Percentiles rank a stretch among this genome's conserved stretches.
These are phyloP conservation scores for Tulasnella sp. DNA, from an alignment of 768 basidiomycete species.

Conservation along the genomic window DNA sequence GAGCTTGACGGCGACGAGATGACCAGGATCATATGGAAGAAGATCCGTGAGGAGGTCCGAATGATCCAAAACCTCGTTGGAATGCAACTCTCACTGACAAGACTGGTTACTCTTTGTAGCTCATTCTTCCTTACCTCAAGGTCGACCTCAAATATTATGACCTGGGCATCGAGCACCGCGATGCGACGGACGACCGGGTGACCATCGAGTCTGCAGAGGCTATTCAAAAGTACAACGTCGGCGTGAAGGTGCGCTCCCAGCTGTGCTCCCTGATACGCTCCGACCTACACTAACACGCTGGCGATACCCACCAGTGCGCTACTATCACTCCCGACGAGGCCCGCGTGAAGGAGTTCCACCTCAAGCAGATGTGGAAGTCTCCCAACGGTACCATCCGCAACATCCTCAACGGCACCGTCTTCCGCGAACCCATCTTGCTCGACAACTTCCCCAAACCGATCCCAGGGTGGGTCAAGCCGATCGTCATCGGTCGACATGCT, in stretches of 20 bases:
- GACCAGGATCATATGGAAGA: slow-evolving; percentile 99
- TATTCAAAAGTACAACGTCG: slow-evolving; percentile 88
- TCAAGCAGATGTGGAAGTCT: slow-evolving; percentile 98
- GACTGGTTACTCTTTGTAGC: slow-evolving; percentile 37
- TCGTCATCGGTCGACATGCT: slow-evolving; percentile 93
- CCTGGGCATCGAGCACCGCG: slow-evolving; percentile 89
- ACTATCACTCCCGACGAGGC: slow-evolving; percentile 98
- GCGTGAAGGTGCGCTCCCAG: slow-evolving; percentile 59
- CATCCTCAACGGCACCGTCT: slow-evolving; percentile 95
- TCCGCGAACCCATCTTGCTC: slow-evolving; percentile 96
- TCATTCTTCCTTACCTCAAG: slow-evolving; percentile 91
- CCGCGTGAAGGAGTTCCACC: slow-evolving; percentile 90
- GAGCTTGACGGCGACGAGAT: slow-evolving; percentile 98
- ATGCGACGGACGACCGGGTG: slow-evolving; percentile 87
- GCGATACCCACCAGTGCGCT: slow-evolving; percentile 49
- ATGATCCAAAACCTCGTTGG: background rate
- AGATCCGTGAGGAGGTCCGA: slow-evolving; percentile 85
- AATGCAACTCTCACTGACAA: background rate
- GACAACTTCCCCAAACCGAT: slow-evolving; percentile 83
- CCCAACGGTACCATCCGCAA: slow-evolving; percentile 98
- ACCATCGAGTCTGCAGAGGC: slow-evolving; percentile 92
- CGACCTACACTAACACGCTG: background rate
- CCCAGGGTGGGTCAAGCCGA: slow-evolving; percentile 96
- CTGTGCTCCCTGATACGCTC: background rate
- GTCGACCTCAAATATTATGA: slow-evolving; percentile 98